Conservation (phyloP, 2,329 filamentous ascomycete genomes). For the Reticulascus tulasneorum region DNA sequence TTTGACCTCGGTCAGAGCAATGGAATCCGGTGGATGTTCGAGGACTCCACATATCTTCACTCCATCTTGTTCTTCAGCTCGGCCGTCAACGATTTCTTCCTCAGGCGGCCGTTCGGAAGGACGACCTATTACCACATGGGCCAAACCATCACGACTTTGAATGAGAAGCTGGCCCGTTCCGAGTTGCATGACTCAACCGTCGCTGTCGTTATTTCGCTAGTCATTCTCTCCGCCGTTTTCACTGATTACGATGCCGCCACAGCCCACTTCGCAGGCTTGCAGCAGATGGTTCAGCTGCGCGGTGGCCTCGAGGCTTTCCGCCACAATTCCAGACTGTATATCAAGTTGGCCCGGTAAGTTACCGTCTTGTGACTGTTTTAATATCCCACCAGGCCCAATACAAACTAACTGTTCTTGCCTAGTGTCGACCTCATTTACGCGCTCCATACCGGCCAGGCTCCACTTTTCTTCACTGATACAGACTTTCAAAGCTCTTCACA, state of each 20-base stretch:
- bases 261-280: constrained; percentile 7
- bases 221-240: constrained; percentile 6
- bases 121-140: constrained; percentile 6
- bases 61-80: constrained; percentile 20
- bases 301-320: constrained; percentile 20
- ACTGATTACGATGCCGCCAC: constrained; percentile 2
- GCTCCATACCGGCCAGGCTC: constrained; percentile 20
- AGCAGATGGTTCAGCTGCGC: constrained; percentile 20
- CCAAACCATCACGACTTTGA: constrained; percentile 11
- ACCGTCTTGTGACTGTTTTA: not conserved
- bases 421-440: constrained; percentile 25
- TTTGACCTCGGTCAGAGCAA: constrained; percentile 14
- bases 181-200: constrained; percentile 15
- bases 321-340: constrained; percentile 20
- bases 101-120: not conserved
- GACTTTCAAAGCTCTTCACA: no score
- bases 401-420: not conserved
- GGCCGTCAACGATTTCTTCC: constrained; percentile 11
- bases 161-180: constrained; percentile 2
- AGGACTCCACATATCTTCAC: constrained; percentile 21
- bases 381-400: not conserved
- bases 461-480: constrained; percentile 15
- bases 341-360: constrained; percentile 25
- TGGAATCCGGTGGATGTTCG: constrained; percentile 25
- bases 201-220: constrained; percentile 8